Evolutionary conservation across 495 filamentous ascomycete species (phyloP), one percentile per base, ranked within the genome.

Genomic region (Mytilinidion resinicola): DNA sequence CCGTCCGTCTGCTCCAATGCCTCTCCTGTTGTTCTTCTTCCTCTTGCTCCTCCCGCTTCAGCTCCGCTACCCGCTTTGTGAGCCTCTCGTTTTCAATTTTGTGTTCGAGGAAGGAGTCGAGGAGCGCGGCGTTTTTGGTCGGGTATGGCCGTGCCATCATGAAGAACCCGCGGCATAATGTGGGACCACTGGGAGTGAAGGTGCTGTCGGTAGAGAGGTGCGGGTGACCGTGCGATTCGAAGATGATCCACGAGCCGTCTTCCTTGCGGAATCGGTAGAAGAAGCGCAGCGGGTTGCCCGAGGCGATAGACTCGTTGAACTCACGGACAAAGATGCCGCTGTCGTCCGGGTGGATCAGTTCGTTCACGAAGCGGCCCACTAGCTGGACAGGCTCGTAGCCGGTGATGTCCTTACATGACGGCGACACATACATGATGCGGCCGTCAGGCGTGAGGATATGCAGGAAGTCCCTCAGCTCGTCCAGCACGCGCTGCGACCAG

Each of bases 51-150:
- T 97, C 93, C 61, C 82, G 78, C 63, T 85, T 85, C 41, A 98
- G 78, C 67, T 95, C 90, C 12, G 84, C 82, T 57, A 98, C 95
- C 36, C 88, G 83, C 61, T 88, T 87, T 56, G 79, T 82, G 39
- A 98, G 72, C 15, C 93, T 83, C 71, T 95, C 91, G 65, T 98
- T 96, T 70, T 97, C 93, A 49, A 97, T 91, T 71, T 96, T 96
- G 73, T 96, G 92, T 71, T 98, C 93, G 12, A 98, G 77, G 60
- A 96, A 96, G 0, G 92, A 95, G 71, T 98, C 91, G 50, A 98
- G 73, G 8, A 96, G 76, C 9, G 80, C 83, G 0, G 89, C 84
- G 67, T 90, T 93, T 69, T 86, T 90, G 48, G 87, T 93, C 7
- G 90, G 91, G 70, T 96, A 96, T 9, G 90, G 93, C 19, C 93